Percentiles rank a stretch among this genome's conserved stretches.
Conservation (phyloP, 2,329 filamentous ascomycete species). For the Pyricularia sp. region DNA sequence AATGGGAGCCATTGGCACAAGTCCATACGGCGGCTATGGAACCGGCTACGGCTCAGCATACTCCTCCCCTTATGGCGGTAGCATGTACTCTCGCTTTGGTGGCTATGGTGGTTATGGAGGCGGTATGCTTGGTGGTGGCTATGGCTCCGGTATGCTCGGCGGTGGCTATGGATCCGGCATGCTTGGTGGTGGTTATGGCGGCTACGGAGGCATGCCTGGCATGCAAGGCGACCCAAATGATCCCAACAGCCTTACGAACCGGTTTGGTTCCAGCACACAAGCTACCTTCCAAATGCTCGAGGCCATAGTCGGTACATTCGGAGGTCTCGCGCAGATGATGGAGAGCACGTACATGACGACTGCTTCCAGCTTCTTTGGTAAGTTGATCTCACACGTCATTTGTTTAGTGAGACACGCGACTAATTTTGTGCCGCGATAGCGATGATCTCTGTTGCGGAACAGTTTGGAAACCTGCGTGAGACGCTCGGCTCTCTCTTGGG, state of each 20-base stretch:
- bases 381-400: conserved; percentile 18
- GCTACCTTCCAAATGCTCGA: conserved; percentile 98
- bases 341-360: conserved; percentile 99
- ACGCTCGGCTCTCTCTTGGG: conserved; percentile 87
- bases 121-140: conserved; percentile 34
- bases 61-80: conserved; percentile 28
- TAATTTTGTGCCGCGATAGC: conserved; percentile 27
- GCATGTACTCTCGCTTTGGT: conserved; percentile 34
- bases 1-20: conserved; percentile 14
- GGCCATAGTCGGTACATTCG: conserved; percentile 90
- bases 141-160: conserved; percentile 28
- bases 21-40: conserved; percentile 16
- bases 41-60: conserved; percentile 15
- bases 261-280: conserved; percentile 87
- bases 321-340: conserved; percentile 96
- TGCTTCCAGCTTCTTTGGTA: conserved; percentile 96
- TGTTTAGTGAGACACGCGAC: neutral
- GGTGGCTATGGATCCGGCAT: conserved; percentile 24
- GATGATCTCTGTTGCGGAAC: conserved; percentile 96
- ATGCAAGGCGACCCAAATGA: conserved; percentile 59
- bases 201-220: conserved; percentile 25
- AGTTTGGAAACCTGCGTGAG: conserved; percentile 85
- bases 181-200: conserved; percentile 27
- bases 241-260: conserved; percentile 86
- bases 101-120: conserved; percentile 39